Evolutionary conservation across 352 stramenopile genomes (phyloP), one percentile per base, ranked within the genome.

Genomic region (Thraustochytrium sp.): DNA sequence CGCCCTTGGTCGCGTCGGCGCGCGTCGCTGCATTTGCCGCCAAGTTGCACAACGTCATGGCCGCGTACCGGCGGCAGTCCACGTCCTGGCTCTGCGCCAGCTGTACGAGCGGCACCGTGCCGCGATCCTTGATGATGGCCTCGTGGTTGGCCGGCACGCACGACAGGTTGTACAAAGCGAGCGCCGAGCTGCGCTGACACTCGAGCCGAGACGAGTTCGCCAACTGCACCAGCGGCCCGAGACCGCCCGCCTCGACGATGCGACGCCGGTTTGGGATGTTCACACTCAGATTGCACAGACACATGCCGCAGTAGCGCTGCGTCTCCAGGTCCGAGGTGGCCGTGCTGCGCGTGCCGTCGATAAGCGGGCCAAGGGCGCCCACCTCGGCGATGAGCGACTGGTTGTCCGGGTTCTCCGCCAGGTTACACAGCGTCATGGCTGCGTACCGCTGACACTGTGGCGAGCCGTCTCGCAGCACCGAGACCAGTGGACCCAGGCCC

Each of bases 21-120:
- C 96, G 89, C 5, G 94, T 98, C 65, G 96, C 93, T 16, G 90
- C 90, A 85, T 98, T 98, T 5, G 93, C 95, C 21, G 94, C 93
- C 59, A 99, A 86, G 86, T 99, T 99, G 65, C 92, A 93, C 44
- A 98, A 87, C 29, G 94, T 93, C 95, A 98, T 98, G 53, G 92
- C 92, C 31, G 94, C 91, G 78, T 97, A 98, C 4, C 92, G 91
- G 76, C 96, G 96, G 89, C 92, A 97, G 82, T 98, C 92, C 55
- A 95, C 88, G 77, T 98, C 95, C 56, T 90, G 89, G 26, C 89
- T 90, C 31, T 88, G 87, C 2, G 92, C 93, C 23, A 97, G 88
- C 46, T 88, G 86, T 44, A 98, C 91, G 18, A 98, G 90, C 3
- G 92, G 90, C 0, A 92, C 85, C 42, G 94, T 90, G n/a, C 97